Base-by-base conservation (phyloP, 148 eudicot genomes). In the Rhododendron mucronatum region DNA sequence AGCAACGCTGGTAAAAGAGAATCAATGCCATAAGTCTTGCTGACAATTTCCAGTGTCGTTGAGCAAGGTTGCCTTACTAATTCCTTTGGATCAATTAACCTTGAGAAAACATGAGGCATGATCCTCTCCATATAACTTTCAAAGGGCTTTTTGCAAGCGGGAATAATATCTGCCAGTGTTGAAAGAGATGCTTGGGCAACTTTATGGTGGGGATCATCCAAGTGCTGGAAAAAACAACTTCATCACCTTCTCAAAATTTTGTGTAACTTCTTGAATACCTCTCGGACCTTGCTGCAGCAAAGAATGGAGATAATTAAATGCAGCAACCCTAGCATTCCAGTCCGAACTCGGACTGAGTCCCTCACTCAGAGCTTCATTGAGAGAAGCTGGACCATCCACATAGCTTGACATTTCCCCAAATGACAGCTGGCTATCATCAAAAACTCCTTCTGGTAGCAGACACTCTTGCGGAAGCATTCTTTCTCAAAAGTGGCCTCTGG, bases 181-280 rank as follows among this genome's bases (percentile, higher is more conserved):
- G 95, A 93, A 55, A 97, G 99, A 83, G 99, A 98, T 74, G 99
- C 98, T 89, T 97, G 99, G 33, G 99, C 99, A 83, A 97, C 96
- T 89, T 97, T 97, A 89, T 97, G 99, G 90, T 97, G 99, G 37
- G 99, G 99, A 91, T 97, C 99, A 91, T 97, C 99, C 92, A 97
- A 84, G 87, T 97, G 99, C 93, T 92, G 94, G 87, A 94, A 95
- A 95, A 89, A 97, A 97, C 81, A 97, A 90, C 88, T 95, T 97
- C 99, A 97, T 97, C 79, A 97, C 98, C 93, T 97, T 97, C 86
- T 97, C 99, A 89, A 97, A 97, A 69, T 91, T 97, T 88, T 94
- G 99, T 33, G 91, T 89, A 65, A 97, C 87, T 91, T 97, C 99
- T 90, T 95, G 99, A 86, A 95, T 89, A 44, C 99, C 98, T 87